Evolutionary conservation across 352 stramenopile genomes (phyloP).

Genomic region (Thalassiosira livingstoniorum): DNA sequence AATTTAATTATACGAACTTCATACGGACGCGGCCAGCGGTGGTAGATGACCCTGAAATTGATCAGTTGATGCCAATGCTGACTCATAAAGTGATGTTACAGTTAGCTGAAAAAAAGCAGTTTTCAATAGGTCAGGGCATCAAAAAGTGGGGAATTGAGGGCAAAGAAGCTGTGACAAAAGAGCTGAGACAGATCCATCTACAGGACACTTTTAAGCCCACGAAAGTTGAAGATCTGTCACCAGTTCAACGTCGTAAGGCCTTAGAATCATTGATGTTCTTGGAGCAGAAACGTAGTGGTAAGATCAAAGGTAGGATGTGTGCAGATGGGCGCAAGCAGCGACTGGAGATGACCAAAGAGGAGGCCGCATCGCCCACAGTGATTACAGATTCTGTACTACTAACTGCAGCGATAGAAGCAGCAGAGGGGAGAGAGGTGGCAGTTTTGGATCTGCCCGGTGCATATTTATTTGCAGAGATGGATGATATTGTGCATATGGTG

Average conservation of each 20-base stretch:
- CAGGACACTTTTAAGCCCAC: neutral
- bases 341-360: conserved; percentile 38
- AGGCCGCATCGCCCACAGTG: conserved; percentile 45
- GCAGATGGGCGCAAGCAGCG: conserved; percentile 47
- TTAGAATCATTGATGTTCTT: conserved; percentile 56
- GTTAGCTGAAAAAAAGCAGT: too few relatives aligned
- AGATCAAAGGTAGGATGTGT: conserved; percentile 49
- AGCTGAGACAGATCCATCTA: too few relatives aligned
- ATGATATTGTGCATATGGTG: too few relatives aligned
- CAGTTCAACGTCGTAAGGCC: neutral
- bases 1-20: too few relatives aligned
- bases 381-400: conserved; percentile 27
- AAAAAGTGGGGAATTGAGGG: neutral
- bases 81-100: too few relatives aligned
- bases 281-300: conserved; percentile 46
- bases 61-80: too few relatives aligned
- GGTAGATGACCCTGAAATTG: too few relatives aligned
- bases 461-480: too few relatives aligned
- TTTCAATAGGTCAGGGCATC: too few relatives aligned
- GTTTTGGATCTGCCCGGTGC: too few relatives aligned
- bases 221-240: neutral
- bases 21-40: too few relatives aligned
- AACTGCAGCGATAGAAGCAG: conserved; percentile 12
- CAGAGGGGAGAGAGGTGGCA: too few relatives aligned
- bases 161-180: neutral